A percentile compares a stretch with the other conserved stretches of the same genome.
These are phyloP conservation scores for Fusarium xyrophilum DNA, from an alignment of 2,329 filamentous ascomycete genomes.

Conservation along the genomic window DNA sequence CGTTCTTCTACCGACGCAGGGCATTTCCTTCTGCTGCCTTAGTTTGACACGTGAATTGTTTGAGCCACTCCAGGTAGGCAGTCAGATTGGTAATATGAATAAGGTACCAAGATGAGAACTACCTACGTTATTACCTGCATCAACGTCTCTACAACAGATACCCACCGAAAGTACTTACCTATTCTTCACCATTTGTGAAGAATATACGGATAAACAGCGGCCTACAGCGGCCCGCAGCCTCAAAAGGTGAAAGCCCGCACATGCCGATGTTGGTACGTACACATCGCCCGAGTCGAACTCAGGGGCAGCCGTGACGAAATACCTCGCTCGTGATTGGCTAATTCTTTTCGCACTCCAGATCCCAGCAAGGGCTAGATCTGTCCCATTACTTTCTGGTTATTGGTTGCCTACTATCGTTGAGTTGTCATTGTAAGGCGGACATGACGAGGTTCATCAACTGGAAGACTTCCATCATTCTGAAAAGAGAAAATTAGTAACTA, in stretches of 20 bases:
- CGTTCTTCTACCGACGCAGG: conserved; percentile 14
- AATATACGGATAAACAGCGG: conserved; percentile 6
- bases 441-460: not conserved
- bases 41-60: conserved; percentile 17
- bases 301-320: conserved; percentile 32
- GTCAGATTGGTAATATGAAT: not conserved
- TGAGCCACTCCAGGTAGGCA: not conserved
- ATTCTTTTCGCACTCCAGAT: not conserved
- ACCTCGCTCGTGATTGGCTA: conserved; percentile 31
- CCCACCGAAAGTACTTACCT: not conserved
- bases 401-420: not conserved
- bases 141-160: not conserved
- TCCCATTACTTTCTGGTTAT: not conserved
- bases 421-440: not conserved
- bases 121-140: not conserved
- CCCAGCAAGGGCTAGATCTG: not conserved
- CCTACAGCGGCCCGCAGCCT: conserved; percentile 19
- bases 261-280: conserved; percentile 5
- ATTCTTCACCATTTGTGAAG: not conserved
- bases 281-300: conserved; percentile 32
- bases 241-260: conserved; percentile 4
- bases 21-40: not conserved
- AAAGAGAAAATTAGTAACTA: not conserved
- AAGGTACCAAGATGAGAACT: not conserved
- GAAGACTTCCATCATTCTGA: not conserved